phyloP scores from a whole-genome alignment of 1,284 basidiomycete genomes.

The Trametes sp. region DNA sequence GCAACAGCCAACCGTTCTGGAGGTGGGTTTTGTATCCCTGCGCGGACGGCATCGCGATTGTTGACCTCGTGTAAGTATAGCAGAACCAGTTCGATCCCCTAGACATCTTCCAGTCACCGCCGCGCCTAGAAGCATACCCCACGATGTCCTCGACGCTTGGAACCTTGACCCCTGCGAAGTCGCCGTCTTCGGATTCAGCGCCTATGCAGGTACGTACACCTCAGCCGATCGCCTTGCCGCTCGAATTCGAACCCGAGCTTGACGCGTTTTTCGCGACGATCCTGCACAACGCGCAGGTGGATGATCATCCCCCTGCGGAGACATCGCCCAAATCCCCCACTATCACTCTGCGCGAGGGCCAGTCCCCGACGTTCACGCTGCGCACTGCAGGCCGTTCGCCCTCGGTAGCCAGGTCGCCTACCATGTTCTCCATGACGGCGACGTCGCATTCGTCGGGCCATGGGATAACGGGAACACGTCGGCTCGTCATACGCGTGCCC shows the following conservation, averaged over 20 bases:
- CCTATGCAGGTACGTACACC: conserved; percentile 24
- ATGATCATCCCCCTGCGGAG: background rate
- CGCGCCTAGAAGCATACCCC: conserved; percentile 1
- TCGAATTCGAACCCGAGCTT: background rate
- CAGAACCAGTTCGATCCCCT: conserved; percentile 9
- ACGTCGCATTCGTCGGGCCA: background rate
- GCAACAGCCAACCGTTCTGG: background rate
- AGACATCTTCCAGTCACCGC: conserved; percentile 13
- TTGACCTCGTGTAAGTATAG: conserved; percentile 16
- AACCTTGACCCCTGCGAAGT: conserved; percentile 8
- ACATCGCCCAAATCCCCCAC: background rate
- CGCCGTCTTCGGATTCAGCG: conserved; percentile 3
- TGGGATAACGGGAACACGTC: background rate
- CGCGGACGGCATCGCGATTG: background rate
- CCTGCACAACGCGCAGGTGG: conserved; percentile 2
- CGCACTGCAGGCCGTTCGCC: background rate
- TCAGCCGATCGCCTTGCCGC: background rate
- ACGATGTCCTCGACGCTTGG: conserved; percentile 9
- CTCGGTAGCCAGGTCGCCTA: background rate
- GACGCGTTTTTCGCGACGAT: background rate
- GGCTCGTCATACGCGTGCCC: conserved; percentile 22
- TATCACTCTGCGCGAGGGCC: background rate
- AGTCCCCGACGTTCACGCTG: background rate
- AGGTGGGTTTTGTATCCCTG: conserved; percentile 8
- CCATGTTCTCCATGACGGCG: background rate